Evolutionary conservation across 2,329 filamentous ascomycete species (phyloP).

Genomic region (Domatiomyces catenatus): DNA sequence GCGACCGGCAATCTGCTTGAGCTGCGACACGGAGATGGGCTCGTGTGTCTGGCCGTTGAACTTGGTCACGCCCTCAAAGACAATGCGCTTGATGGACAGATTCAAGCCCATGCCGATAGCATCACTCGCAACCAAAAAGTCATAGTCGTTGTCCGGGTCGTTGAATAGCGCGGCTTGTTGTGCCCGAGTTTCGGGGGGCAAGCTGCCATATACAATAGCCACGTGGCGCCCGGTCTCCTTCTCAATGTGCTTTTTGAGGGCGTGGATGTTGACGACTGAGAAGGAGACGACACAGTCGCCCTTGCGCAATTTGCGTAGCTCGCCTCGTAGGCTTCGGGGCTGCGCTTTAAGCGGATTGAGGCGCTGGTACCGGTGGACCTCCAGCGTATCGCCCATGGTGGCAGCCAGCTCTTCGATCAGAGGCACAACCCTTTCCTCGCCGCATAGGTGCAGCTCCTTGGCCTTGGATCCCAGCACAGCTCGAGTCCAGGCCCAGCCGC

Average conservation of each 20-base stretch:
- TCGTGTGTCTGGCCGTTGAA: slow-evolving; percentile 45
- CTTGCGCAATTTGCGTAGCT: slow-evolving; percentile 56
- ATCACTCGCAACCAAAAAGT: slow-evolving; percentile 83
- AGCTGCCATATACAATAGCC: slow-evolving; percentile 79
- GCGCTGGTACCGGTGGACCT: slow-evolving; percentile 70
- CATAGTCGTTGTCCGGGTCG: slow-evolving; percentile 86
- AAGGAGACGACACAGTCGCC: slow-evolving; percentile 87
- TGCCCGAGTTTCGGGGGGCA: slow-evolving; percentile 84
- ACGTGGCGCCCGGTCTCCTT: slow-evolving; percentile 59
- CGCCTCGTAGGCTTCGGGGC: slow-evolving; percentile 44
- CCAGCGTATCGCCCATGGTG: slow-evolving; percentile 63
- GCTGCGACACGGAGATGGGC: slow-evolving; percentile 53
- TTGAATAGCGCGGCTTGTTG: slow-evolving; percentile 90
- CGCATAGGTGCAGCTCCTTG: slow-evolving; percentile 82
- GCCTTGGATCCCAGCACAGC: slow-evolving; percentile 77
- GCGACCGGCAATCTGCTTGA: slow-evolving; percentile 90
- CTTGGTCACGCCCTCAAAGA: slow-evolving; percentile 69
- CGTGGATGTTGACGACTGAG: slow-evolving; percentile 65
- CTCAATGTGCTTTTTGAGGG: slow-evolving; percentile 65
- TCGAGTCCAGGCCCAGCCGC: slow-evolving; percentile 90
- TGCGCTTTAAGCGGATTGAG: slow-evolving; percentile 62
- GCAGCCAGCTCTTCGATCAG: slow-evolving; percentile 65
- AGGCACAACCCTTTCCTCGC: slow-evolving; percentile 68
- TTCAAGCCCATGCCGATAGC: slow-evolving; percentile 97
- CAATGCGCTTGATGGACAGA: slow-evolving; percentile 69